Percentiles rank a stretch among this genome's conserved stretches.
These are phyloP conservation scores for Biscutella laevigata DNA, from an alignment of 441 rosid species.

Conservation along the genomic window DNA sequence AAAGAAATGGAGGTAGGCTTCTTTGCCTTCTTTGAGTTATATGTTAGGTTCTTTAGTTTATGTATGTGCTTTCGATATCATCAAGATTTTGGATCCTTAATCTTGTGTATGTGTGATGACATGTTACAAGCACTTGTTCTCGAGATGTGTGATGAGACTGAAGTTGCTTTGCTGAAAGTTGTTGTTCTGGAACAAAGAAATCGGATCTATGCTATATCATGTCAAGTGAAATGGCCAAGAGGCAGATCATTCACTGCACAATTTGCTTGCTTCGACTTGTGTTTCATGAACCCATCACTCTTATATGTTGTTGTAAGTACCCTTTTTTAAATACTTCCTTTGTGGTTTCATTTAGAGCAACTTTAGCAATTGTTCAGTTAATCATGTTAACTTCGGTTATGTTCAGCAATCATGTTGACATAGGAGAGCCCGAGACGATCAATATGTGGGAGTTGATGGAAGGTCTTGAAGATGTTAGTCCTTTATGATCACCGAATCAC, in stretches of 20 bases:
- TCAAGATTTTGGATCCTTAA: constrained; percentile 9
- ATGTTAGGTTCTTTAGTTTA: constrained; percentile 9
- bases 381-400: no score
- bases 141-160: constrained; percentile 91
- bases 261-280: no score
- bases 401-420: no score
- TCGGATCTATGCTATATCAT: constrained; percentile 46
- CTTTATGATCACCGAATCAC: constrained; percentile 28
- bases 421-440: constrained; percentile 51
- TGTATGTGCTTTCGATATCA: neutral
- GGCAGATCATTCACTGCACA: constrained; percentile 44
- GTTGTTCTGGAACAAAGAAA: no score
- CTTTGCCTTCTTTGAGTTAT: constrained; percentile 4
- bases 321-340: no score
- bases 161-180: constrained; percentile 84
- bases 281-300: no score
- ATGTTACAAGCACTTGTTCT: constrained; percentile 54
- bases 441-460: constrained; percentile 52
- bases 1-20: constrained; percentile 56
- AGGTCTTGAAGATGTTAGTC: constrained; percentile 46
- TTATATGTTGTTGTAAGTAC: no score
- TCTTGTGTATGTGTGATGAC: constrained; percentile 11
- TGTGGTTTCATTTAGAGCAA: no score
- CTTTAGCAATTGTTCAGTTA: no score
- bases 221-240: constrained; percentile 40